Evolutionary conservation across 345 rosid species (phyloP).

Genomic region (Triadica sebifera): DNA sequence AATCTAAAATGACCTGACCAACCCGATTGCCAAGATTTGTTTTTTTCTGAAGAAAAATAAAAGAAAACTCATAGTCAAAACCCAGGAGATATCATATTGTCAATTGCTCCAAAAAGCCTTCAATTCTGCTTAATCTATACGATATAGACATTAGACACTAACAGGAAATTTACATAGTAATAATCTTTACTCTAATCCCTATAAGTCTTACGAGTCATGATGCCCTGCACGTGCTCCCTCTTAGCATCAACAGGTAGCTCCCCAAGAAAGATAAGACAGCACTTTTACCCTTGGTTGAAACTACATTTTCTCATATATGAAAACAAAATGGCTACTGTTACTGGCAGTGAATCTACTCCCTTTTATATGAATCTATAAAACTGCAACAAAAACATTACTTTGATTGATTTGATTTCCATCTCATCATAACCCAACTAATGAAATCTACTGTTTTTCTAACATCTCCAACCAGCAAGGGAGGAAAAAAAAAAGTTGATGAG

Average conservation of each 20-base stretch:
- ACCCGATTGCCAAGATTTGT: too few relatives aligned
- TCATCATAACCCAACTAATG: too few relatives aligned
- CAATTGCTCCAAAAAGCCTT: too few relatives aligned
- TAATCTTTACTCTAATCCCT: conserved; percentile 25
- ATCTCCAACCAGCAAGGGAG: neutral
- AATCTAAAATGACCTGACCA: too few relatives aligned
- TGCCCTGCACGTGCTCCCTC: conserved; percentile 31
- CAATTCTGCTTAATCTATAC: too few relatives aligned
- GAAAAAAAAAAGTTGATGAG: conserved; percentile 9
- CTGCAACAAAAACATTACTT: neutral
- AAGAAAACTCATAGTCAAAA: too few relatives aligned
- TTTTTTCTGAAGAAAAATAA: too few relatives aligned
- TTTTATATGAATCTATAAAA: too few relatives aligned
- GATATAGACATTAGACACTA: neutral
- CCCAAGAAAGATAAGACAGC: conserved; percentile 16
- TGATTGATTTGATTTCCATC: conserved; percentile 26
- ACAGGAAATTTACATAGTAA: conserved; percentile 2
- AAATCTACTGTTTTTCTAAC: conserved; percentile 15
- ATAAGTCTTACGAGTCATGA: conserved; percentile 18
- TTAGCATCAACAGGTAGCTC: conserved; percentile 8
- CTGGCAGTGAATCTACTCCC: neutral
- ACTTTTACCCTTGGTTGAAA: conserved; percentile 26
- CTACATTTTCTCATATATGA: neutral
- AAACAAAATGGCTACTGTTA: neutral
- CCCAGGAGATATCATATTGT: too few relatives aligned